Conservation (phyloP, 1,284 basidiomycete species). For the Cryptococcus sp. region DNA sequence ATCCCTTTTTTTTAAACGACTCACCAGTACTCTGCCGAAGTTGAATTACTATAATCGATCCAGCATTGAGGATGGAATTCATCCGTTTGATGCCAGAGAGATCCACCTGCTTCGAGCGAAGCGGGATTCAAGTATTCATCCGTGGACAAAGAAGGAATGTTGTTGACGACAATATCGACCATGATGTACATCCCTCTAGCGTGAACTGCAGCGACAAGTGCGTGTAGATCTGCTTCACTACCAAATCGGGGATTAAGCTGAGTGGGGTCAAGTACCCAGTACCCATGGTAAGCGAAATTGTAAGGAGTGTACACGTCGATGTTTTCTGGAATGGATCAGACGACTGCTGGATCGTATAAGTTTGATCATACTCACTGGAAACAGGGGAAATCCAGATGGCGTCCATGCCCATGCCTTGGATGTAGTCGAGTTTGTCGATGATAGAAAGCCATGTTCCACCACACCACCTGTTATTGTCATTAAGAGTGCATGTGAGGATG, state of each 20-base stretch:
- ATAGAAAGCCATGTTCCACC: slow-evolving; percentile 74
- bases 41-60: slow-evolving; percentile 61
- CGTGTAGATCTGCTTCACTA: slow-evolving; percentile 62
- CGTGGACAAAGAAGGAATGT: slow-evolving; percentile 55
- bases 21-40: slow-evolving; percentile 60
- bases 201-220: slow-evolving; percentile 61
- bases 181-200: slow-evolving; percentile 68
- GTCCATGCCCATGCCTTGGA: slow-evolving; percentile 70
- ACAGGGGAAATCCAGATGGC: slow-evolving; percentile 55
- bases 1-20: neutral
- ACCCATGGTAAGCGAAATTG: slow-evolving; percentile 45
- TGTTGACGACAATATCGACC: slow-evolving; percentile 74
- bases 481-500: neutral
- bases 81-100: slow-evolving; percentile 34
- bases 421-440: slow-evolving; percentile 68
- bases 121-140: slow-evolving; percentile 20
- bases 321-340: slow-evolving; percentile 49
- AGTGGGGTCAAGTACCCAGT: slow-evolving; percentile 57
- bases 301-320: slow-evolving; percentile 64
- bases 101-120: slow-evolving; percentile 24
- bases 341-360: neutral
- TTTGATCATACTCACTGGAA: slow-evolving; percentile 1
- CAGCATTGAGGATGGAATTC: slow-evolving; percentile 63
- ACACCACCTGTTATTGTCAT: slow-evolving; percentile 57
- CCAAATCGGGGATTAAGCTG: slow-evolving; percentile 66